Base-by-base conservation (phyloP, 2,329 filamentous ascomycete species). In the Zasmidium citrigriseum region DNA sequence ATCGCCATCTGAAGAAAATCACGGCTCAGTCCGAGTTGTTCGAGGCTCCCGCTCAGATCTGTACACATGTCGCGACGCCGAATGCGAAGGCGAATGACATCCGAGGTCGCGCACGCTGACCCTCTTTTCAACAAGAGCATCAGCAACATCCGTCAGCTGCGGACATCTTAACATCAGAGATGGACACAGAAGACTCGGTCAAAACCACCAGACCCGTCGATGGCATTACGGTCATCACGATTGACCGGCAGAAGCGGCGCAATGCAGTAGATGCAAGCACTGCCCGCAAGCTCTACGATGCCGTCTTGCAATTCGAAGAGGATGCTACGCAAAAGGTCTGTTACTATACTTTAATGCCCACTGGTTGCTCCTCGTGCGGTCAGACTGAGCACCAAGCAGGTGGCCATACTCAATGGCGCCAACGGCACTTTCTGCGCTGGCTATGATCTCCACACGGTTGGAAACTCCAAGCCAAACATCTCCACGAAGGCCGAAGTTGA, bases 201-300 rank as follows among this genome's bases (percentile, higher is more conserved):
- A 61, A 54, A n/a, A 59, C 68, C 46, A 58, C 50, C 18, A 10
- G 64, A 2, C 67, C 66, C 4, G 12, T 61, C 21, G 48, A 51
- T 16, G 82, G 82, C 48, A 82, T 86, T 64, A 82, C 82, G 0
- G 80, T 76, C n/a, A 81, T 86, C 56, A 77, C 79, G n/a, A 77
- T 86, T 62, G 79, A 82, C 68, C 78, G 82, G n/a, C 73, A 74
- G 0, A 68, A 78, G 12, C 74, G 77, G 22, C 77, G 78, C 52
- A 86, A 86, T 64, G 83, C 82, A 12, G 76, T 86, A 44, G 76
- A 85, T 61, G 69, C 73, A 1, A 58, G 73, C 1, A 83, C 83
- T 3, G 82, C 77, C 2, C 70, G 70, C 25, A 76, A 77, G 34
- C 76, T 86, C 4, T 78, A 79, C 23, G 65, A 74, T 0, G 79